Evolutionary conservation across 2,329 filamentous ascomycete species (phyloP).

Genomic region (Grosmannia clavigera): DNA sequence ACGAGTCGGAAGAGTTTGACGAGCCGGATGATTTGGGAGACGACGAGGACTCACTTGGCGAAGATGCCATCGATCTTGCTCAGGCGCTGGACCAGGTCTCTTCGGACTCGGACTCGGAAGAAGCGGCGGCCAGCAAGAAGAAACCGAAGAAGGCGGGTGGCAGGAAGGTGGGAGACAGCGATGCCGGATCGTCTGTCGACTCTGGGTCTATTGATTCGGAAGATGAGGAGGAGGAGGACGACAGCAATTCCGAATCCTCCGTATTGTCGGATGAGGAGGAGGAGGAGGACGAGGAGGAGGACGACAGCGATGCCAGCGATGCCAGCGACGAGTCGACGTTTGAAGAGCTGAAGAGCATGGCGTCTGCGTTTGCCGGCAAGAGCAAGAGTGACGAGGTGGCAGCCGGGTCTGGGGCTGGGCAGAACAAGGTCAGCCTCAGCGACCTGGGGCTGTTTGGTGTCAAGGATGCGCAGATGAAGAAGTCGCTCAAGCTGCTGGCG

Average conservation of each 20-base stretch:
- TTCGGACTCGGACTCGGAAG: conserved; percentile 37
- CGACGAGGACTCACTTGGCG: conserved; percentile 40
- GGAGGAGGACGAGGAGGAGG: neutral
- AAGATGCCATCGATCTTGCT: conserved; percentile 47
- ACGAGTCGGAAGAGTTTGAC: conserved; percentile 44
- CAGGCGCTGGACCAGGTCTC: conserved; percentile 43
- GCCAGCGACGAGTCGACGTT: conserved; percentile 27
- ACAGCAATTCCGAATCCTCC: neutral
- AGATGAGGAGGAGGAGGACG: conserved; percentile 30
- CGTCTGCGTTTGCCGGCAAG: conserved; percentile 56
- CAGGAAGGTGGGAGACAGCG: conserved; percentile 10
- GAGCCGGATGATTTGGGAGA: conserved; percentile 36
- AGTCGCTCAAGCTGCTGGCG: conserved; percentile 62
- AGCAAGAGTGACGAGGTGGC: conserved; percentile 27
- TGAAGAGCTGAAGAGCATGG: conserved; percentile 54
- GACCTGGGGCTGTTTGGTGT: conserved; percentile 62
- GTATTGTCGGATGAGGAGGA: neutral
- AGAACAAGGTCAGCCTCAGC: conserved; percentile 58
- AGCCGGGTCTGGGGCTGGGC: conserved; percentile 31
- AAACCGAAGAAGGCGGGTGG: conserved; percentile 32
- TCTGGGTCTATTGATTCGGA: conserved; percentile 12
- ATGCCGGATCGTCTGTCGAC: neutral
- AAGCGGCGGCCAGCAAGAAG: conserved; percentile 28
- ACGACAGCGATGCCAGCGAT: neutral
- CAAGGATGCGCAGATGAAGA: conserved; percentile 64